A percentile compares a stretch with the other conserved stretches of the same genome.
Conservation (phyloP, 768 basidiomycete genomes). For the Lyophyllum atratum region DNA sequence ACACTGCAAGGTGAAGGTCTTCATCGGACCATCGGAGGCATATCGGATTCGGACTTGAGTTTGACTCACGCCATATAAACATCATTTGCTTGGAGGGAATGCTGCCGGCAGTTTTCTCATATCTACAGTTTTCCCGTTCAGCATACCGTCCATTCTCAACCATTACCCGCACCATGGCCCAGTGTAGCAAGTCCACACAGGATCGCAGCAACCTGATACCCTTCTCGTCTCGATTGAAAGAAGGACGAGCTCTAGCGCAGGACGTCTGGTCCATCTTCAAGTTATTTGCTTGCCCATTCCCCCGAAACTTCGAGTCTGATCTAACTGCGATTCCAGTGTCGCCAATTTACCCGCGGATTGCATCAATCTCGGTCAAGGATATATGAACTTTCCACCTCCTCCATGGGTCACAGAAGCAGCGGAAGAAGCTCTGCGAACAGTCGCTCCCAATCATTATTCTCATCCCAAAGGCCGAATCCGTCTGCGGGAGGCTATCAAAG, state of each 20-base stretch:
- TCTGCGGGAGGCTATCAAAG: constrained; percentile 84
- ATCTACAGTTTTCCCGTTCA: constrained; percentile 5
- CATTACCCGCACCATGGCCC: constrained; percentile 16
- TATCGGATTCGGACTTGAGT: constrained; percentile 14
- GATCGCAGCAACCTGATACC: constrained; percentile 59
- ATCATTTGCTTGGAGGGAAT: neutral
- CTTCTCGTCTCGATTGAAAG: constrained; percentile 69
- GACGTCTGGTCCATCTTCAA: constrained; percentile 95
- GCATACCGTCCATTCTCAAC: constrained; percentile 16
- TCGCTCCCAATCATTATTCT: constrained; percentile 82
- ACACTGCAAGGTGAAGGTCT: too few relatives aligned
- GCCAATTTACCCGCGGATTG: constrained; percentile 88
- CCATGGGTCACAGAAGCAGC: constrained; percentile 78
- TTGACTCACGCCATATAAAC: constrained; percentile 3
- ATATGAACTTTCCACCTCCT: constrained; percentile 92
- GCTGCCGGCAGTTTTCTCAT: constrained; percentile 1
- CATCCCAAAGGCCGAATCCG: constrained; percentile 89
- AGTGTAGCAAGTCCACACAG: neutral
- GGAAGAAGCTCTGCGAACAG: constrained; percentile 59
- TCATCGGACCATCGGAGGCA: constrained; percentile 13
- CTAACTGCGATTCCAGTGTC: constrained; percentile 50
- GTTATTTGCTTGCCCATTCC: constrained; percentile 38
- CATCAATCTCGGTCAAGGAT: constrained; percentile 94
- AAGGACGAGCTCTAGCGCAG: constrained; percentile 75
- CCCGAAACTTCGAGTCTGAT: constrained; percentile 8